These are phyloP conservation scores for Pulveroboletus sp. DNA, from an alignment of 768 basidiomycete genomes.

Conservation along the genomic window DNA sequence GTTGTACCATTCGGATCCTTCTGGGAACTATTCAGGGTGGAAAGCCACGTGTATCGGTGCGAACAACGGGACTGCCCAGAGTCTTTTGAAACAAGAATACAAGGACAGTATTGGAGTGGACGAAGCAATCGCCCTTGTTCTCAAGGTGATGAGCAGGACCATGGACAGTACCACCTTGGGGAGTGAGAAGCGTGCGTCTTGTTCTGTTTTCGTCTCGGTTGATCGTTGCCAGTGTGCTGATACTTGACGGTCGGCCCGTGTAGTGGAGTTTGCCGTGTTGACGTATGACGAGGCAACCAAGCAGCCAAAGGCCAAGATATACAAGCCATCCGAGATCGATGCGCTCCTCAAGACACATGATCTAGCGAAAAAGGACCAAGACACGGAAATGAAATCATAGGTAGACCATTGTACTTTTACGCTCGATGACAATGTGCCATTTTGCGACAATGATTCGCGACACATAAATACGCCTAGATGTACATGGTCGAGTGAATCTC, in stretches of 20 bases:
- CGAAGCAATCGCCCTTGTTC: conserved; percentile 87
- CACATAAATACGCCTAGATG: too few species aligned
- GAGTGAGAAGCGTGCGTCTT: conserved; percentile 85
- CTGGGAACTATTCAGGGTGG: conserved; percentile 98
- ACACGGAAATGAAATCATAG: conserved; percentile 69
- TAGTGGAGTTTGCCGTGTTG: conserved; percentile 96
- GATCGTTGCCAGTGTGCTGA: not conserved
- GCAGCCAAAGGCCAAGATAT: conserved; percentile 88
- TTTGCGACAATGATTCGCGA: too few species aligned
- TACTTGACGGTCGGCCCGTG: not conserved
- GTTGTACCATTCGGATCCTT: conserved; percentile 97
- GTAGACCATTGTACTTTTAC: conserved; percentile 11
- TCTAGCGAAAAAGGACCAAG: conserved; percentile 85
- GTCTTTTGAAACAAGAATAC: conserved; percentile 96
- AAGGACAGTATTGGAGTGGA: conserved; percentile 91
- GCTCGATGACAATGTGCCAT: not conserved
- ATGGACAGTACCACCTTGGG: conserved; percentile 98
- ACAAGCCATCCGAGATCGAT: conserved; percentile 85
- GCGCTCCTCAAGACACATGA: conserved; percentile 75
- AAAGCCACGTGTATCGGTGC: conserved; percentile 99
- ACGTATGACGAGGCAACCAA: conserved; percentile 77
- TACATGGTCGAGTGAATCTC: not conserved
- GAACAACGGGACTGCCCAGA: conserved; percentile 95
- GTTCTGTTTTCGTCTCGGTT: conserved; percentile 21
- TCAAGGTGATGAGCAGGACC: conserved; percentile 98